A percentile compares a stretch with the other conserved stretches of the same genome.
phyloP scores from a whole-genome alignment of 371 early-diverging fungal genomes.

The Gilbertella persicaria region DNA sequence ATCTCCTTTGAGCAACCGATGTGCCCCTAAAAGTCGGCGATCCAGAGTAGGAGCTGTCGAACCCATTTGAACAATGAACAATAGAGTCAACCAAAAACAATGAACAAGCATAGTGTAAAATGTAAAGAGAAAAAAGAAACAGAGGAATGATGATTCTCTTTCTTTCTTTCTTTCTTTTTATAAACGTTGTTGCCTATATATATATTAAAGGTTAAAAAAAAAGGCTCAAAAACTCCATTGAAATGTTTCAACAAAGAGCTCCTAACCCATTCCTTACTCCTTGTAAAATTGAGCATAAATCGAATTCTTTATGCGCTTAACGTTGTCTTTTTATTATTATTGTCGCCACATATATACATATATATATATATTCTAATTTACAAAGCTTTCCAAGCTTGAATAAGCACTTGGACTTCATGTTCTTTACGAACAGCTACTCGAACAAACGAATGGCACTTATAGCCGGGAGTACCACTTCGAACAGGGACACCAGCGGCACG shows the following conservation, averaged over 20 bases:
- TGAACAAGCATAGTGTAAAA: no score
- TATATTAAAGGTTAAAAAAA: no score
- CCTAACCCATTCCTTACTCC: no score
- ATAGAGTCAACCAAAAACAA: no score
- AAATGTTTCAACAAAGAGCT: no score
- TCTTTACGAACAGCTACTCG: slow-evolving; percentile 81
- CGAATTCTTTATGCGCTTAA: background rate
- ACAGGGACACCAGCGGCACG: slow-evolving; percentile 81
- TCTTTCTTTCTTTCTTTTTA: no score
- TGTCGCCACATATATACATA: slow-evolving; percentile 2
- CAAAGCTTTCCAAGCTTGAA: slow-evolving; percentile 66
- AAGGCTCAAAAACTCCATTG: no score
- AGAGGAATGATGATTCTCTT: no score
- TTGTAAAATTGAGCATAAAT: no score
- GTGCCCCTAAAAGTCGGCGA: background rate
- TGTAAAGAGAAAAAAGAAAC: no score
- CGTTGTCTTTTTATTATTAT: background rate
- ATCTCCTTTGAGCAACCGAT: background rate
- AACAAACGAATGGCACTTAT: slow-evolving; percentile 72
- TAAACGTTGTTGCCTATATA: no score
- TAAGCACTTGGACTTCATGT: slow-evolving; percentile 57
- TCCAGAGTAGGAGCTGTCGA: background rate
- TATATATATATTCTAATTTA: slow-evolving; percentile 21
- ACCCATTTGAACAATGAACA: no score
- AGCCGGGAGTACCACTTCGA: slow-evolving; percentile 79